Evolutionary conservation across 2,329 filamentous ascomycete species (phyloP).

Genomic region (Dactylellina leptospora): DNA sequence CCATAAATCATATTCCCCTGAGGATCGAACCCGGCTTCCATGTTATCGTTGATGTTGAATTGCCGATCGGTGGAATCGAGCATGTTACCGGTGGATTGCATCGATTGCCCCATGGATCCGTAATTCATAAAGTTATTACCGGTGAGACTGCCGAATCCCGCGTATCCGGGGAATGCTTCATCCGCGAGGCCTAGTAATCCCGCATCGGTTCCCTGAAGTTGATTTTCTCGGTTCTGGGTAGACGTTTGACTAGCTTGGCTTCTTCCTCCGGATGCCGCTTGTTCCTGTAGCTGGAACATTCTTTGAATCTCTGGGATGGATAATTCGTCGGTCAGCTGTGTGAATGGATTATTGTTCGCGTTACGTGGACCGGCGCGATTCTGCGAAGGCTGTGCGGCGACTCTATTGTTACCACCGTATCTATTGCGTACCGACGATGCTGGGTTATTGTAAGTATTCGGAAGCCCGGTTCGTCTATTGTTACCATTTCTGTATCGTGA

Average conservation of each 20-base stretch:
- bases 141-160: not conserved
- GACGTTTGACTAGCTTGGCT: not conserved
- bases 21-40: not conserved
- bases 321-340: not conserved
- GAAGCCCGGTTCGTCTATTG: no score
- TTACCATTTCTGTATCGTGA: no score
- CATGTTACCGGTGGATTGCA: not conserved
- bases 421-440: not conserved
- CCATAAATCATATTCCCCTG: not conserved
- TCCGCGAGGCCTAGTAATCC: not conserved
- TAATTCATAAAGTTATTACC: not conserved
- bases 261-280: not conserved
- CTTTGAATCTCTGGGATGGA: not conserved
- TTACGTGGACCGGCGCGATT: not conserved
- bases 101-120: not conserved
- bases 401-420: not conserved
- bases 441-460: not conserved
- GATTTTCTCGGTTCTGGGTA: not conserved
- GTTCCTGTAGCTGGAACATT: constrained; percentile 2
- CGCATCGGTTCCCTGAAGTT: not conserved
- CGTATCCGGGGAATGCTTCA: constrained; percentile 6
- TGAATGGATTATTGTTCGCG: no score
- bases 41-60: not conserved
- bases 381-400: not conserved
- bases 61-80: not conserved